Evolutionary conservation across 306 rosid species (phyloP), one percentile per base, ranked within the genome.

Genomic region (Lathyrus oleraceus): DNA sequence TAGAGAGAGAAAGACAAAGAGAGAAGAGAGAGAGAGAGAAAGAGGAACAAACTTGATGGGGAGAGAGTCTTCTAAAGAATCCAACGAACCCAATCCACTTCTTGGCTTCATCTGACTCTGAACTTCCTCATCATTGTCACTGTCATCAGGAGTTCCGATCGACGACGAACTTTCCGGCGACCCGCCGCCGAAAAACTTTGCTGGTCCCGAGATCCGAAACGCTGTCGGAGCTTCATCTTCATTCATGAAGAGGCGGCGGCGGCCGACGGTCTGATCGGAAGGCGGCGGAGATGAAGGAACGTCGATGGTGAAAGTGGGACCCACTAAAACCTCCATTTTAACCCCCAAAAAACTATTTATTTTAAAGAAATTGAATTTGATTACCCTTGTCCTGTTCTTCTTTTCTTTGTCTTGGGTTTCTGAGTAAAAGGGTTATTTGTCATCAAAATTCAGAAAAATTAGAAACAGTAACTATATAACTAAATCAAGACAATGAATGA

Each of bases 121-220:
- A 3, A 78, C 86, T 60, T 87, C 88, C 0, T 81, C 91, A 3
- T 74, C 79, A 44, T 82, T 38, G 12, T 80, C 88, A 58, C 89
- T 87, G 20, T 82, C 93, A 6, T 81, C 92, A 0, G 96, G 95
- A 23, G 71, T 88, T 19, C 97, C 98, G 78, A 94, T 94, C 79
- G 98, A 85, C 7, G 98, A 94, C 12, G 97, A 90, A 43, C 68
- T 78, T 21, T 83, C 87, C 14, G 90, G 77, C 30, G 76, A 77
- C 2, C 74, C 92, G 3, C 75, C 90, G 40, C 56, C 35, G 47
- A 73, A 73, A 6, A 77, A 76, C 53, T 68, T 65, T 0, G 61
- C 14, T 0, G 44, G 59, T 0, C 49, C 67, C 1, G 75, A 49
- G 61, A 66, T 39, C 70, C 85, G 82, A 23, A 71, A 76, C 8